Evolutionary conservation across 331 rosid genomes (phyloP).

Genomic region (Saraca asoca): DNA sequence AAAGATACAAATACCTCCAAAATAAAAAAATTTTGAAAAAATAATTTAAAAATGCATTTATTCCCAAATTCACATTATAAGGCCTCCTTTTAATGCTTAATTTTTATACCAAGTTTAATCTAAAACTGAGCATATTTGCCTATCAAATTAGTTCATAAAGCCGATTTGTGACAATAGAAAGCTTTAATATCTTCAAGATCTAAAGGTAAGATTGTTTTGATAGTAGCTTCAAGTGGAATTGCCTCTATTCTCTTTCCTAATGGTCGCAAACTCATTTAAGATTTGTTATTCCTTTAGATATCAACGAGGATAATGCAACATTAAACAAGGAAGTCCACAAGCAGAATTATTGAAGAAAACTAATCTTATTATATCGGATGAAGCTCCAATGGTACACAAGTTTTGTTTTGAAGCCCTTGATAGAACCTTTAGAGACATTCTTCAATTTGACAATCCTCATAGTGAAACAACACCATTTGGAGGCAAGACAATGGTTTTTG

Average conservation of each 20-base stretch:
- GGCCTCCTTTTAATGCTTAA: no score
- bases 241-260: background rate
- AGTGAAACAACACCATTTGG: background rate
- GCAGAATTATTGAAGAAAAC: background rate
- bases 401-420: background rate
- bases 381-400: background rate
- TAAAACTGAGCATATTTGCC: no score
- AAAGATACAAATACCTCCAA: no score
- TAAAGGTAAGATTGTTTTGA: background rate
- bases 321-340: background rate
- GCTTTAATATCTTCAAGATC: background rate
- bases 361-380: background rate
- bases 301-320: background rate
- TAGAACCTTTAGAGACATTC: background rate
- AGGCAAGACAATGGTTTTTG: background rate
- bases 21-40: no score
- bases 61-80: no score
- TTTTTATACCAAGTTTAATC: no score
- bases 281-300: background rate
- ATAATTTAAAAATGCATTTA: no score
- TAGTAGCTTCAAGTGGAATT: background rate
- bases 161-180: no score
- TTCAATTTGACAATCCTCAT: background rate
- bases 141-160: no score
- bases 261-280: background rate